phyloP scores from a whole-genome alignment of 306 rosid species.

The Senna siamea region DNA sequence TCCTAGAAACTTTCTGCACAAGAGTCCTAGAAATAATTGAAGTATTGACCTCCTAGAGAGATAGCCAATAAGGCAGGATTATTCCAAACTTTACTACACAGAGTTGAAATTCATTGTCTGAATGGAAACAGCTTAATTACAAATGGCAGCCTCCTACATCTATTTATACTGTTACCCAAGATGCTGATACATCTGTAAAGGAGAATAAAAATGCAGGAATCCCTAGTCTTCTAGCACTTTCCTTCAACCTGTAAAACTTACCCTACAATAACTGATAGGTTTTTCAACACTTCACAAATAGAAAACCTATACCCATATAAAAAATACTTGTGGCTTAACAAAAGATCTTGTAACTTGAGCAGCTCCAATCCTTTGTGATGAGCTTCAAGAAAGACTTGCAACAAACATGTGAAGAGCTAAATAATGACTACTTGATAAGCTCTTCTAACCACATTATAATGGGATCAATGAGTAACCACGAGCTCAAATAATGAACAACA shows the following conservation, averaged over 20 bases:
- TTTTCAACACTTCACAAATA: no score
- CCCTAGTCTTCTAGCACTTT: neutral
- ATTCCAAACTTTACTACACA: constrained; percentile 15
- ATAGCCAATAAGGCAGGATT: constrained; percentile 13
- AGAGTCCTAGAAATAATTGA: constrained; percentile 10
- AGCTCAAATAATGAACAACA: neutral
- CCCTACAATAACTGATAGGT: no score
- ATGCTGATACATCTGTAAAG: neutral
- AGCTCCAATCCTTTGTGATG: no score
- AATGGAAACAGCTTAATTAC: neutral
- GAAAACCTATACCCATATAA: no score
- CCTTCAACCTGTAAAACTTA: neutral
- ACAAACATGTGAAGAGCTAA: no score
- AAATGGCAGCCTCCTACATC: neutral
- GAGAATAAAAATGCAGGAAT: no score
- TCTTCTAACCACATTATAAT: no score
- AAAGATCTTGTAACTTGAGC: no score
- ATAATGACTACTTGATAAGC: no score
- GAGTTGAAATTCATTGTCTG: neutral
- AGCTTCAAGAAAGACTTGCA: no score
- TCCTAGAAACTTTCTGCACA: neutral
- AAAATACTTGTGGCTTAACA: no score
- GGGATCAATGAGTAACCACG: neutral
- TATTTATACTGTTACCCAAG: neutral
- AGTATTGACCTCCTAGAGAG: neutral